Percentiles rank a stretch among this genome's conserved stretches.
Conservation (phyloP, 192 early-diverging fungal species). For the Entrophospora sp. region DNA sequence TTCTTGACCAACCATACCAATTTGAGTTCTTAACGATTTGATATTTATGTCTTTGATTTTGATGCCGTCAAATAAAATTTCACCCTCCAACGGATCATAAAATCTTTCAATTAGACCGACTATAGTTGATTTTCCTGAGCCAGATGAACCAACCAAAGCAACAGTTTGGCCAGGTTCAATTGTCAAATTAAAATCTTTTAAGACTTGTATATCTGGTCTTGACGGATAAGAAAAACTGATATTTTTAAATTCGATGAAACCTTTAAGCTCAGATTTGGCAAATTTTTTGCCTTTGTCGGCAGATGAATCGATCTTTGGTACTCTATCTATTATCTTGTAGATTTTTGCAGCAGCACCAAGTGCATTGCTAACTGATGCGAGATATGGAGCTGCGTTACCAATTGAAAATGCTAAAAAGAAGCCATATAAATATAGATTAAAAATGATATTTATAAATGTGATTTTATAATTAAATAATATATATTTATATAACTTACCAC, state of each 20-base stretch:
- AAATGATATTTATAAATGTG: no score
- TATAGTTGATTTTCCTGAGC: slow-evolving; percentile 78
- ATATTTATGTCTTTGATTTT: slow-evolving; percentile 65
- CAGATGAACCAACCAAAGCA: slow-evolving; percentile 85
- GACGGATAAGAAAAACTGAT: slow-evolving; percentile 79
- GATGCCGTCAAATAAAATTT: slow-evolving; percentile 67
- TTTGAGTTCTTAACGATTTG: slow-evolving; percentile 56
- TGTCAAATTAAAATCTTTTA: slow-evolving; percentile 56
- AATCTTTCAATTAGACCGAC: slow-evolving; percentile 76
- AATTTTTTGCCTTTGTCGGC: background rate
- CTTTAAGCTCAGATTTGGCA: slow-evolving; percentile 32
- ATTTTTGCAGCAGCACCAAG: slow-evolving; percentile 72
- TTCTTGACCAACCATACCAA: slow-evolving; percentile 48
- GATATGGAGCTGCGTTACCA: slow-evolving; percentile 57
- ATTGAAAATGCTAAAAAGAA: slow-evolving; percentile 53
- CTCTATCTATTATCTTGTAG: slow-evolving; percentile 69
- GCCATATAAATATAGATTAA: no score
- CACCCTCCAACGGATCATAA: slow-evolving; percentile 56
- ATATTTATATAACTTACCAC: no score
- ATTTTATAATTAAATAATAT: no score
- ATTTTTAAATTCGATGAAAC: slow-evolving; percentile 61
- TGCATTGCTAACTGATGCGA: slow-evolving; percentile 60
- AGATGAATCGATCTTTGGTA: slow-evolving; percentile 60
- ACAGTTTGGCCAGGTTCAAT: slow-evolving; percentile 66
- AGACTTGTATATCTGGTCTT: slow-evolving; percentile 69